These are phyloP conservation scores for Nitzschia putrida DNA, from an alignment of 108 stramenopile genomes.

Conservation along the genomic window DNA sequence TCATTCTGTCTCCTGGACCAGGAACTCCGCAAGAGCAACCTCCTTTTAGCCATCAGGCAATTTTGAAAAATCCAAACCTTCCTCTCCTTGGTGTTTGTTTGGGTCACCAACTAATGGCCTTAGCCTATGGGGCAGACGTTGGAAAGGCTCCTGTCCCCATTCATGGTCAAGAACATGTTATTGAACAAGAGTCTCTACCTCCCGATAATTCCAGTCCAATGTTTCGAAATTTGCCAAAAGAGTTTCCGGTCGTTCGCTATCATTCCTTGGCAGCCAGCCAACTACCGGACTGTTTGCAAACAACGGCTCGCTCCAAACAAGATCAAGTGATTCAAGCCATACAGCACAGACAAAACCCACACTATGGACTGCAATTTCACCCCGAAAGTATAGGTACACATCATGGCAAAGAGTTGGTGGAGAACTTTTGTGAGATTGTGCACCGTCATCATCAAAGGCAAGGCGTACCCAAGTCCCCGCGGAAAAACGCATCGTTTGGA, in stretches of 20 bases:
- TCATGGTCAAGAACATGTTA: conserved; percentile 82
- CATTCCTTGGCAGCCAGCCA: conserved; percentile 79
- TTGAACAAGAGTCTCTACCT: conserved; percentile 17
- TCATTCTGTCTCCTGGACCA: conserved; percentile 88
- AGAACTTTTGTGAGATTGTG: conserved; percentile 63
- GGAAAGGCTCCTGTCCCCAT: conserved; percentile 61
- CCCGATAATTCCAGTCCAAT: conserved; percentile 15
- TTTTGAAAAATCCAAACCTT: conserved; percentile 44
- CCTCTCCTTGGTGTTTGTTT: conserved; percentile 93
- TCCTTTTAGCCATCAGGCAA: conserved; percentile 49
- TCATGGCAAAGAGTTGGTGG: conserved; percentile 53
- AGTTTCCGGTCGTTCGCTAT: conserved; percentile 88
- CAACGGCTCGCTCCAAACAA: conserved; percentile 22
- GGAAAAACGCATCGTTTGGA: not conserved
- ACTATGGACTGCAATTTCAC: conserved; percentile 95
- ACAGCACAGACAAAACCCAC: conserved; percentile 69
- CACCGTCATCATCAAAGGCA: conserved; percentile 9
- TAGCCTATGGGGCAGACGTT: conserved; percentile 62
- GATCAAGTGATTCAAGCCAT: conserved; percentile 77
- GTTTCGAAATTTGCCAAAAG: conserved; percentile 40
- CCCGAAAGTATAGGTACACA: conserved; percentile 91
- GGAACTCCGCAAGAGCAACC: conserved; percentile 89
- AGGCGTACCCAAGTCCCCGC: not conserved
- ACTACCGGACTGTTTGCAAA: conserved; percentile 19
- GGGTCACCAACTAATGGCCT: conserved; percentile 89